phyloP scores from a whole-genome alignment of 768 basidiomycete species.

The Mycena alexandri region DNA sequence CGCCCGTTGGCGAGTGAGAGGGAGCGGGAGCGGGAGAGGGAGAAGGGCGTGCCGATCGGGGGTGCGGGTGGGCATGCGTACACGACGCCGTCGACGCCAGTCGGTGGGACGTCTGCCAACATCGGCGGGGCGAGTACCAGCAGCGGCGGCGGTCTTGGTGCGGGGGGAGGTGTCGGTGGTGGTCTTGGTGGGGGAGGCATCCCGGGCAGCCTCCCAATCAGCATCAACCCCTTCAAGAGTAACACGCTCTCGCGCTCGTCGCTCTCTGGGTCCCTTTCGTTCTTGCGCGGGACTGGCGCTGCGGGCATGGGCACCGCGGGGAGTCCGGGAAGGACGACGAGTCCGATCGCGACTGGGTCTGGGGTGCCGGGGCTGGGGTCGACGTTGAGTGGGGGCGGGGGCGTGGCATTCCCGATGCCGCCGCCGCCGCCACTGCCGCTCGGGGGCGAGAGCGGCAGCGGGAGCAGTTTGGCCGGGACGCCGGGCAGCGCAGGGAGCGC shows the following conservation, averaged over 20 bases:
- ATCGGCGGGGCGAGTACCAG: neutral
- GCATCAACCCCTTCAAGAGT: conserved; percentile 46
- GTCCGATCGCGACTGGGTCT: too few species aligned
- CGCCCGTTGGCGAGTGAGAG: conserved; percentile 27
- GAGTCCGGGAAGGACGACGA: conserved; percentile 26
- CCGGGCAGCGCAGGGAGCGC: conserved; percentile 17
- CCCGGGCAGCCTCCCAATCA: conserved; percentile 11
- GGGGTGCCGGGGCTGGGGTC: neutral
- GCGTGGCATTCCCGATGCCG: conserved; percentile 30
- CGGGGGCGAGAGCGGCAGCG: conserved; percentile 36
- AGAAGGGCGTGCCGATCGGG: conserved; percentile 36
- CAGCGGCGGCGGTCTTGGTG: neutral
- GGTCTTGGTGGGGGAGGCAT: neutral
- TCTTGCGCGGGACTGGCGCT: conserved; percentile 18
- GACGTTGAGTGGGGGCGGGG: conserved; percentile 27
- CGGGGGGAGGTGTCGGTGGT: neutral
- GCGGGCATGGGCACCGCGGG: conserved; percentile 22
- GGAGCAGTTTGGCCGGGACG: conserved; percentile 10
- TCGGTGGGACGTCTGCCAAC: neutral
- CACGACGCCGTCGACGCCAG: neutral
- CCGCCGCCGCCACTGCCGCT: neutral
- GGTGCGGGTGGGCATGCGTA: neutral
- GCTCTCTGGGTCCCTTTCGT: conserved; percentile 32
- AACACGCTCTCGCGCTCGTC: conserved; percentile 42
- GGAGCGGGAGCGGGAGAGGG: conserved; percentile 34